Conservation (phyloP, 1,139 yeast genomes). For the Waltiozyma sp. region DNA sequence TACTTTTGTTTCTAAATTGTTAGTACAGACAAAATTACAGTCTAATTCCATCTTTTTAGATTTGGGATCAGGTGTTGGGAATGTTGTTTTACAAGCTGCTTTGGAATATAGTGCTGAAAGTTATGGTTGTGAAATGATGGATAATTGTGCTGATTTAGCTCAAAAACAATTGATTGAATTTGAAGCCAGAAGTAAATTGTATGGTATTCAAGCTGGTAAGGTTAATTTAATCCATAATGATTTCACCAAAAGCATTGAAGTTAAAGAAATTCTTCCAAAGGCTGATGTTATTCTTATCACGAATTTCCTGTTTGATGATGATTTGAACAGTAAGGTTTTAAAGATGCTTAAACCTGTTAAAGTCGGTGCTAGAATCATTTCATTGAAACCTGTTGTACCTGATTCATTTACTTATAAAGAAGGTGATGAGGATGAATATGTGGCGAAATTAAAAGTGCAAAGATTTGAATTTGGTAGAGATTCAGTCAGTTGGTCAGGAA, state of each 20-base stretch:
- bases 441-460: slow-evolving; percentile 58
- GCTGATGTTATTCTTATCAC: slow-evolving; percentile 72
- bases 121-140: slow-evolving; percentile 88
- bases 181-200: slow-evolving; percentile 41
- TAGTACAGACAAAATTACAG: slow-evolving; percentile 48
- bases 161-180: slow-evolving; percentile 49
- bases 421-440: slow-evolving; percentile 42
- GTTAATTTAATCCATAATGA: slow-evolving; percentile 44
- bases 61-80: slow-evolving; percentile 91
- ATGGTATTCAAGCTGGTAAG: slow-evolving; percentile 51
- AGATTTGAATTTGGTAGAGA: slow-evolving; percentile 55
- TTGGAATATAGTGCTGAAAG: slow-evolving; percentile 74
- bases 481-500: slow-evolving; percentile 86
- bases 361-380: slow-evolving; percentile 69
- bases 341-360: slow-evolving; percentile 51
- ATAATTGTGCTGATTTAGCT: slow-evolving; percentile 65
- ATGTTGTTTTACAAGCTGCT: slow-evolving; percentile 84
- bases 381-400: slow-evolving; percentile 63
- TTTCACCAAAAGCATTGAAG: slow-evolving; percentile 54
- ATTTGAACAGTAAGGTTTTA: slow-evolving; percentile 58
- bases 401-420: slow-evolving; percentile 11
- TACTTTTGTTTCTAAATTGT: slow-evolving; percentile 56
- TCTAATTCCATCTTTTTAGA: slow-evolving; percentile 59
- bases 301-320: slow-evolving; percentile 72
- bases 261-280: slow-evolving; percentile 40